Base-by-base conservation (phyloP, 2,329 filamentous ascomycete genomes). In the Myriosclerotinia duriaeana region DNA sequence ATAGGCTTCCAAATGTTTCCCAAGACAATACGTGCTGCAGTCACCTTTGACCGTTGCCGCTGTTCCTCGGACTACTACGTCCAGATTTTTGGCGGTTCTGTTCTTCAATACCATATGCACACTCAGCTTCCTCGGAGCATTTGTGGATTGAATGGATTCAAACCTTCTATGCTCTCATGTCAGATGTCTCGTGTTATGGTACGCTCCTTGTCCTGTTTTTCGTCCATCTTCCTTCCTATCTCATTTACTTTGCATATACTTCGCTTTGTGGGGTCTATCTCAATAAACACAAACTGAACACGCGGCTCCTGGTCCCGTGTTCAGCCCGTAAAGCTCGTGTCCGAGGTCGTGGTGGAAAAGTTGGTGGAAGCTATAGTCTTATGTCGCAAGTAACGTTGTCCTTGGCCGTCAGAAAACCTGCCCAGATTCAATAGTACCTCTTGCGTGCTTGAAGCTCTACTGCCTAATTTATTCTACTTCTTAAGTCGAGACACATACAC, bases 341-440 rank as follows among this genome's bases (percentile, higher is more conserved):
- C 8, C 42, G 54, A 65, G 5, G 6, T 52, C 46, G 36, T 53
- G 17, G 64, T 53, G 36, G 22, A 65, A 48, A 48, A 48, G 15
- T 22, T 22, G 48, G 14, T 40, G 20, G 60, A 63, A 34, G 48
- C 8, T 50, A 60, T 60, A 42, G 30, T 8, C 9, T 12, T 60
- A 26, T 54, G 38, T 58, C 22, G 34, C 63, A 59, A 48, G 63
- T 65, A 59, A 65, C 63, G 53, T 65, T 65, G 42, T 36, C 34
- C 54, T 65, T 56, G 63, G 34, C 38, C 7, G 58, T 61, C 22
- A 53, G 60, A 34, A 34, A 3, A n/a, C 40, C 48, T 53, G 46
- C 44, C 9, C 17, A 42, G 22, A 52, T 59, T 59, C 63, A 42
- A 65, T 65, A 65, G 63, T 65, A 6, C 22, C 6, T 22, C 22